These are phyloP conservation scores for Peterozyma toletana DNA, from an alignment of 805 yeast genomes.

Conservation along the genomic window DNA sequence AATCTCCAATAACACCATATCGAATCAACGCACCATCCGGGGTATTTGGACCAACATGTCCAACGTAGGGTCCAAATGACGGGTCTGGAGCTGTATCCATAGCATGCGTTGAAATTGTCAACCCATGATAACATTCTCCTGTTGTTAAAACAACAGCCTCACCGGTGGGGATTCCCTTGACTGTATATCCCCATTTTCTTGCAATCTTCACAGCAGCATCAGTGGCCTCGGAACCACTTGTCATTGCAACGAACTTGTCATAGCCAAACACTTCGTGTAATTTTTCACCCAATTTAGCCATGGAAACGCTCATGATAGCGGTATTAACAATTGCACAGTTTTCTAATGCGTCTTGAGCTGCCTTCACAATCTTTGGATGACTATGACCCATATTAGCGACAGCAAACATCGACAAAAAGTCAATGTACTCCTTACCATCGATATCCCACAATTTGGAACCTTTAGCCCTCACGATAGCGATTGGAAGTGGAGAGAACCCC, in stretches of 20 bases:
- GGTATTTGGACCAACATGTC: constrained; percentile 15
- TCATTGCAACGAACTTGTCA: constrained; percentile 14
- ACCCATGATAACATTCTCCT: constrained; percentile 19
- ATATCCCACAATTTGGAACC: constrained; percentile 18
- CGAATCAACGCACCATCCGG: constrained; percentile 17
- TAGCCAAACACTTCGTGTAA: constrained; percentile 15
- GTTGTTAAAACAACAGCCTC: constrained; percentile 16
- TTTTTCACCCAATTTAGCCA: constrained; percentile 14
- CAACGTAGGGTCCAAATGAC: constrained; percentile 17
- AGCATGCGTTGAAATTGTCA: constrained; percentile 20
- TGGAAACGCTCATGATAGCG: constrained; percentile 16
- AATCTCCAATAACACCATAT: constrained; percentile 15
- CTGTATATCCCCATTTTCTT: constrained; percentile 19
- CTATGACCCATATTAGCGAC: constrained; percentile 23
- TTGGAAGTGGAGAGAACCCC: constrained; percentile 18
- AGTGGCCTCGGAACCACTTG: constrained; percentile 20
- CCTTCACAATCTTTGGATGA: constrained; percentile 20
- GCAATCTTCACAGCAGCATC: constrained; percentile 21
- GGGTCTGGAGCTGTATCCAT: constrained; percentile 9
- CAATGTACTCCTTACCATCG: constrained; percentile 21
- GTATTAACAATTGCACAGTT: constrained; percentile 15
- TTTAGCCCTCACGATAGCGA: constrained; percentile 14
- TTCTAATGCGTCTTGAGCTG: constrained; percentile 15
- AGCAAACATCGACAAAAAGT: constrained; percentile 20
- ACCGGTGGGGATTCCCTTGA: constrained; percentile 14